Percentiles rank a stretch among this genome's conserved stretches.
Conservation (phyloP, 768 basidiomycete genomes). For the Russula sp. region DNA sequence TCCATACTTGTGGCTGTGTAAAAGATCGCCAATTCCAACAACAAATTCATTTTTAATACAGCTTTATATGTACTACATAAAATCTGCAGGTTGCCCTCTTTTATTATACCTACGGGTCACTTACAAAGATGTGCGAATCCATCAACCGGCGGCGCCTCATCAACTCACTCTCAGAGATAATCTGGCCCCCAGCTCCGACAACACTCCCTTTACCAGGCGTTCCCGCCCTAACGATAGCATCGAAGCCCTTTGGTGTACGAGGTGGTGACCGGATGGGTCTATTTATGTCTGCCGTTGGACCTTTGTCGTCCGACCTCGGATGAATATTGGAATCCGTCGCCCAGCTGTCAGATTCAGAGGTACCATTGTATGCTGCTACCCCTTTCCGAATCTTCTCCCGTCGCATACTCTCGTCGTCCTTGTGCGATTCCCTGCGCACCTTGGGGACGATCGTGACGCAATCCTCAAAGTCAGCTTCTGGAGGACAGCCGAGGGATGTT, state of each 20-base stretch:
- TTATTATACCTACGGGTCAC: background rate
- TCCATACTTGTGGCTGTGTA: slow-evolving; percentile 17
- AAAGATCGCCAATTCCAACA: slow-evolving; percentile 11
- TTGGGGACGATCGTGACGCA: slow-evolving; percentile 67
- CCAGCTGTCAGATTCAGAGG: background rate
- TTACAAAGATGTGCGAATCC: slow-evolving; percentile 59
- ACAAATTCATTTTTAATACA: background rate
- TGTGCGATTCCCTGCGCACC: slow-evolving; percentile 31
- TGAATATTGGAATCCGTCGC: background rate
- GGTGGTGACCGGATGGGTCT: slow-evolving; percentile 10
- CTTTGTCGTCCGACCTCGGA: background rate
- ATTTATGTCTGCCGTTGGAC: background rate
- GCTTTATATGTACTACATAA: background rate
- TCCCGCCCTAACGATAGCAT: slow-evolving; percentile 5
- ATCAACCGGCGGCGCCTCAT: slow-evolving; percentile 74
- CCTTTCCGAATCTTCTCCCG: slow-evolving; percentile 15
- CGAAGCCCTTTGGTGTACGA: slow-evolving; percentile 13
- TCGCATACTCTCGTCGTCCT: slow-evolving; percentile 25
- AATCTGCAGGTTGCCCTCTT: no score
- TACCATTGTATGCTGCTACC: background rate
- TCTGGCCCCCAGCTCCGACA: slow-evolving; percentile 59
- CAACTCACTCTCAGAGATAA: slow-evolving; percentile 71
- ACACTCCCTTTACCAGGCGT: slow-evolving; percentile 26
- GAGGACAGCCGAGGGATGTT: slow-evolving; percentile 39
- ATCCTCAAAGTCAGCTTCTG: slow-evolving; percentile 61